Conservation (phyloP, 129 eudicot genomes). For the Flaveria trinervia region DNA sequence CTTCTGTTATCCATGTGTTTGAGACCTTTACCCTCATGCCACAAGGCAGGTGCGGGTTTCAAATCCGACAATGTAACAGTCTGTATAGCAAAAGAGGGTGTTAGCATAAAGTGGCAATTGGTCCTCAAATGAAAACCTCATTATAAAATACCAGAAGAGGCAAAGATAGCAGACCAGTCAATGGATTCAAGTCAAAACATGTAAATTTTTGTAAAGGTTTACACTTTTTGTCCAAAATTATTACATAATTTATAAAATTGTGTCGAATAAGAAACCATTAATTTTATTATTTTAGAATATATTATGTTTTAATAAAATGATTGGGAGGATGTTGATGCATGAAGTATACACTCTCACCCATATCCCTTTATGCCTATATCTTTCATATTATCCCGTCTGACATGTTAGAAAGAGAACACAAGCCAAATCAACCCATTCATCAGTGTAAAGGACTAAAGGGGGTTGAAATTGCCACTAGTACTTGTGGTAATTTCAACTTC, state of each 20-base stretch:
- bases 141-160: no score
- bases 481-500: not conserved
- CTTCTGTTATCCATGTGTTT: slow-evolving; percentile 51
- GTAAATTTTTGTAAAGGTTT: not conserved
- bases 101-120: not conserved
- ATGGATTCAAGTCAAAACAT: not conserved
- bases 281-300: not conserved
- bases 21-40: slow-evolving; percentile 81
- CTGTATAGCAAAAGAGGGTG: slow-evolving; percentile 34
- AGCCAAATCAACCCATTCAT: not conserved
- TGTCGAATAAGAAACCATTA: not conserved
- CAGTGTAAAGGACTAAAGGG: not conserved
- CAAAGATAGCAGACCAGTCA: not conserved
- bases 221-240: not conserved
- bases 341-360: not conserved
- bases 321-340: not conserved
- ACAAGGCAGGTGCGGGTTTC: slow-evolving; percentile 58
- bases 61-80: slow-evolving; percentile 54
- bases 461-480: not conserved
- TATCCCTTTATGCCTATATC: not conserved
- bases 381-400: not conserved
- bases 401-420: not conserved
- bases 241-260: not conserved
- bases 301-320: not conserved
- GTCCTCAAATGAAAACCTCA: not conserved